Base-by-base conservation (phyloP, 768 basidiomycete genomes). In the Lactifluus subvellereus region DNA sequence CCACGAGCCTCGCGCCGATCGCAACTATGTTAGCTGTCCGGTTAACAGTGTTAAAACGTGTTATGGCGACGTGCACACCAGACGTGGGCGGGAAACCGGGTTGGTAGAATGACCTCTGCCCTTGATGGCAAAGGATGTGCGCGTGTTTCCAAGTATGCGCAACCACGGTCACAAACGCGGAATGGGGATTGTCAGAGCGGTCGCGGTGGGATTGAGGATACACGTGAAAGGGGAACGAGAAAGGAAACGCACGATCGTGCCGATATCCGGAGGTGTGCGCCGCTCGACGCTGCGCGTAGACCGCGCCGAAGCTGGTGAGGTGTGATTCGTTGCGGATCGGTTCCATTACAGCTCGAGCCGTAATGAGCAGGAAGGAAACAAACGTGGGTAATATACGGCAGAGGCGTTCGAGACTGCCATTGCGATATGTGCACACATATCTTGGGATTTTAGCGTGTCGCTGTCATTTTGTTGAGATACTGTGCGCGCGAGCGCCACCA, bases 61-160 rank as follows among this genome's bases (percentile, higher is more conserved):
- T 40, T 65, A 72, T 67, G 13, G 69, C n/a, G 20, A 72, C 67
- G n/a, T 71, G 67, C 16, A 72, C 66, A 7, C 72, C 72, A 1
- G 53, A 18, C 4, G 72, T 72, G 3, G 72, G 70, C 32, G 65
- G 69, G 66, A 70, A 71, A 1, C 70, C 69, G 59, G 65, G 37
- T 70, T 70, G 3, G 61, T 66, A 0, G 67, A 14, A 43, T 72
- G 72, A 8, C 72, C 72, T 3, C 72, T 72, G 10, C 70, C 67
- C 51, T 72, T 72, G 35, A 68, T 57, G 16, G 66, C 66, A 45
- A 65, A 60, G 7, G 65, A 62, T 1, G 61, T 66, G n/a, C 60
- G 62, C 9, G 62, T 64, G 6, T 33, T 16, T 8, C 47, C 62
- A 1, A 64, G 27, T 35, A 66, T 64, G 6, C 48, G 11, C 11